Base-by-base conservation (phyloP, 768 basidiomycete genomes). In the Panus rudis region DNA sequence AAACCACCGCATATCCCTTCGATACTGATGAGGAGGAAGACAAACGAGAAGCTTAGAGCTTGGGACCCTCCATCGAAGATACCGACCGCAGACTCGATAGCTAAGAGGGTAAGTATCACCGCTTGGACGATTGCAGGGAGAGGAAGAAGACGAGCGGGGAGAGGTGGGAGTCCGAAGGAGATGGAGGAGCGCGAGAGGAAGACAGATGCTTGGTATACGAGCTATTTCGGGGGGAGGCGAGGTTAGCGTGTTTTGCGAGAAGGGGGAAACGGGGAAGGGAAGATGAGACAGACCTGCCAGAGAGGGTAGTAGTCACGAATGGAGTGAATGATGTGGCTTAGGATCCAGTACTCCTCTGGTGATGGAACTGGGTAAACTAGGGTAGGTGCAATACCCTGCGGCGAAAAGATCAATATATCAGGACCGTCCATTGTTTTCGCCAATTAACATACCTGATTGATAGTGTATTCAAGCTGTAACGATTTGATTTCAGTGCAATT, bases 1-100 rank as follows among this genome's bases (percentile, higher is more conserved):
- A 85, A 70, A 4, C 94, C 94, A 23, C 94, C 94, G 50, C 91
- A 94, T 33, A 96, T 70, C 3, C 94, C 94, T 60, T 99, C 94
- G 6, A 90, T 47, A 49, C 84, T 79, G 53, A 99, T 81, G 35
- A 96, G 72, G 10, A 77, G 27, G 57, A 92, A 88, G 3, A 90
- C 83, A 17, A 81, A 55, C 13, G 70, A 54, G 49, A 91, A 78
- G 46, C 72, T 80, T 31, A 70, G 41, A 14, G 66, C 67, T 26
- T 66, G 51, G 4, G 52, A 60, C 6, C 62, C 52, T 5, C 68
- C 70, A 20, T 66, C 63, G 60, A 87, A 82, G 48, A 88, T 61
- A 3, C 84, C 84, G 3, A 79, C 63, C 0, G 79, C 83, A 12
- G 82, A 80, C 61, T 90, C 86, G 27, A 75, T 67, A 6, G 72